Base-by-base conservation (phyloP, 2,329 filamentous ascomycete species). In the Penicillium freii region DNA sequence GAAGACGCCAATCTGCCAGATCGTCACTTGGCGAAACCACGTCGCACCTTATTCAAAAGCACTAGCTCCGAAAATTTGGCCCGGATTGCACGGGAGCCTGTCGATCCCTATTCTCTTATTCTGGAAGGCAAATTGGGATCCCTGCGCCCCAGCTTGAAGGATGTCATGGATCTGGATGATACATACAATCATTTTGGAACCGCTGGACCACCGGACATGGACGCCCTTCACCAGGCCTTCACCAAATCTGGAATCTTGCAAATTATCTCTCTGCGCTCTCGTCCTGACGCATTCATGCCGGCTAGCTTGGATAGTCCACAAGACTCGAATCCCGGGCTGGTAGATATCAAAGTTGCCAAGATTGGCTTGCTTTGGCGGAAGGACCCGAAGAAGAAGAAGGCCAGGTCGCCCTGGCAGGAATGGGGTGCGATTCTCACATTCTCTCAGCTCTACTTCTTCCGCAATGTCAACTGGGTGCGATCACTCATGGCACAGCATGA, bases 341-440 rank as follows among this genome's bases (percentile, higher is more conserved):
- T 99, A 11, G 93, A 97, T 74, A 96, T 99, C 71, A 96, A 96
- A 66, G 89, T 97, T 45, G 96, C 93, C 44, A 99, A 97, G 74
- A 92, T 99, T 49, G 94, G 94, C 4, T 79, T 96, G 1, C 74
- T 99, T 33, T 99, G 94, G 94, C 87, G 94, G 44, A 99, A 99
- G 72, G 92, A 96, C 62, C 79, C 83, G 1, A 97, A 96, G 77
- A 96, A 93, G 77, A 93, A 94, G 77, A 96, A 95, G 75, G 89
- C 92, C 0, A 85, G 93, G 43, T 97, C 93, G 11, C 93, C 94
- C 1, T 99, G 94, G 94, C 93, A 97, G 71, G 94, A 99, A 81
- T 99, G 94, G 94, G 94, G 94, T 51, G 94, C 92, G 25, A 89
- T 99, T 57, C 82, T 99, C 31, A 99, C 94, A 0, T 91, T 93